These are phyloP conservation scores for Persicaria tinctoria DNA, from an alignment of 148 eudicot species.

Conservation along the genomic window DNA sequence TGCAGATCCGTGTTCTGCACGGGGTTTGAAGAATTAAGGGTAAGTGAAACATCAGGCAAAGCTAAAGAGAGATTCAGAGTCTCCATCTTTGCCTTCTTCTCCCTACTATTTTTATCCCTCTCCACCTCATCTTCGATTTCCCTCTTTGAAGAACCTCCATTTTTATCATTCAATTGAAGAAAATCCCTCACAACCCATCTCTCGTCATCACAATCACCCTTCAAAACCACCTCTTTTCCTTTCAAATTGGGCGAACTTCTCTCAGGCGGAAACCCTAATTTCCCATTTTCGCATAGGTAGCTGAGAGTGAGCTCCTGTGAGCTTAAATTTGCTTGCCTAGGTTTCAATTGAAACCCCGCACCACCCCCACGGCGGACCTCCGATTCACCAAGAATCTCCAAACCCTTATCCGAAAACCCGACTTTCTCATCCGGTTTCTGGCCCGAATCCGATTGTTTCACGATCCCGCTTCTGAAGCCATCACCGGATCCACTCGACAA, in stretches of 20 bases:
- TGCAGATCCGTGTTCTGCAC: conserved; percentile 31
- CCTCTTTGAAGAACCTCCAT: conserved; percentile 31
- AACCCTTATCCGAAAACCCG: conserved; percentile 36
- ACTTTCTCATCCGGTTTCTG: conserved; percentile 33
- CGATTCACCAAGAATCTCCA: conserved; percentile 38
- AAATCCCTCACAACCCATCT: conserved; percentile 80
- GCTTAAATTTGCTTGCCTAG: conserved; percentile 25
- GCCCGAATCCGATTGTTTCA: conserved; percentile 19
- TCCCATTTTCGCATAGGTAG: conserved; percentile 62
- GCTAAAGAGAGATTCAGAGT: conserved; percentile 64
- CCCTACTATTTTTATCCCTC: conserved; percentile 34
- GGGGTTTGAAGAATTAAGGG: conserved; percentile 53
- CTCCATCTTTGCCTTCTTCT: conserved; percentile 66
- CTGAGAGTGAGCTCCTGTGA: conserved; percentile 72
- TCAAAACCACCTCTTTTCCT: conserved; percentile 53
- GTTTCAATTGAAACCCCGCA: conserved; percentile 14
- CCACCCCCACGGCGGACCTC: conserved; percentile 6
- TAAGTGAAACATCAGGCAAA: conserved; percentile 62
- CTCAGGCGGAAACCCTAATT: conserved; percentile 29
- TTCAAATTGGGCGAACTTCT: conserved; percentile 38
- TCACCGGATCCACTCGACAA: conserved; percentile 15
- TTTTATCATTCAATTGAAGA: conserved; percentile 45
- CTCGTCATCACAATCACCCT: conserved; percentile 31
- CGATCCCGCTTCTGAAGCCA: conserved; percentile 19
- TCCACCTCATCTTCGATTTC: conserved; percentile 29